Evolutionary conservation across 1,284 basidiomycete genomes (phyloP).

Genomic region (Quambalaria eucalypti): DNA sequence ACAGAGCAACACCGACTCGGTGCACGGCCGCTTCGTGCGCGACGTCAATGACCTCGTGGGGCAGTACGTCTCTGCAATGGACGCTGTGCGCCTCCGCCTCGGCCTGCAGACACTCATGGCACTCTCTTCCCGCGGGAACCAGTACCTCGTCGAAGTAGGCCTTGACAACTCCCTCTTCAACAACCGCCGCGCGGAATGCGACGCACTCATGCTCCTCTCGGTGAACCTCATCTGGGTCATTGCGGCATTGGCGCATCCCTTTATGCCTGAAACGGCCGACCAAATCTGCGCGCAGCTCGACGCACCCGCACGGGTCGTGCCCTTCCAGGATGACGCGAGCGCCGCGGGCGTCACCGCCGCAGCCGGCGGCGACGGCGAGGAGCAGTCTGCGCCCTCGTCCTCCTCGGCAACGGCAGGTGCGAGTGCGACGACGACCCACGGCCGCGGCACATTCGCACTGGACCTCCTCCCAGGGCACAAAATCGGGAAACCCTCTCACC

Average conservation of each 20-base stretch:
- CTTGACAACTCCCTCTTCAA: constrained; percentile 83
- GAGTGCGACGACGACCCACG: not conserved
- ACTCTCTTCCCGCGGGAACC: constrained; percentile 83
- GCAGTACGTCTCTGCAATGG: constrained; percentile 80
- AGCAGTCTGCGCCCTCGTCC: not conserved
- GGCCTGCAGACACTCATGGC: constrained; percentile 83
- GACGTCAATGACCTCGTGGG: constrained; percentile 72
- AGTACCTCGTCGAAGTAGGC: constrained; percentile 81
- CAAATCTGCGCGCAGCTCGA: constrained; percentile 80
- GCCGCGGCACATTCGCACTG: constrained; percentile 50
- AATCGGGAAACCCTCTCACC: constrained; percentile 74
- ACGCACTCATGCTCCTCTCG: constrained; percentile 75
- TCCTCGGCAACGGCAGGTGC: not conserved
- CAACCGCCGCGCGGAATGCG: constrained; percentile 72
- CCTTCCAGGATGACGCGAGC: constrained; percentile 15
- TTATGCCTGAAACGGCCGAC: constrained; percentile 85
- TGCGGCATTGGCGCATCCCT: constrained; percentile 77
- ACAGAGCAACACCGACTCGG: constrained; percentile 12
- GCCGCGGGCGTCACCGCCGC: not conserved
- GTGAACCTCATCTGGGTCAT: constrained; percentile 89
- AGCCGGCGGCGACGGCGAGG: not conserved
- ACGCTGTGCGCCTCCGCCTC: constrained; percentile 76
- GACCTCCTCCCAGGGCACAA: constrained; percentile 81
- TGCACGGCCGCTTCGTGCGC: constrained; percentile 56
- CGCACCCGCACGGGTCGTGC: constrained; percentile 69